phyloP scores from a whole-genome alignment of 257 asterid genomes.

The Cordia subcordata region DNA sequence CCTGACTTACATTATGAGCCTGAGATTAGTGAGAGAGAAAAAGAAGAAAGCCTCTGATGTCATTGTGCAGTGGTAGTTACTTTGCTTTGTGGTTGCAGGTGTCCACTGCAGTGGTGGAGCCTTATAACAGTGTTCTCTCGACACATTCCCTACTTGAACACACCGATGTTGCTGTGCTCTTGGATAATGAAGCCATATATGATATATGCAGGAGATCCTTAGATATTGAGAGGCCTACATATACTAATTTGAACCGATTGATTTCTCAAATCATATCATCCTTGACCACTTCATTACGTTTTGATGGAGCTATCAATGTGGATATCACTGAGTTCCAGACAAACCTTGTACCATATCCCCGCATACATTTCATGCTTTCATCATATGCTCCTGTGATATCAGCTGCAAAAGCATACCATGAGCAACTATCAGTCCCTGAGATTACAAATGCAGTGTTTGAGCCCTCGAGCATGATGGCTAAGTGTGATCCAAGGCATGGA shows the following conservation, averaged over 20 bases:
- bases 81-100: constrained; percentile 40
- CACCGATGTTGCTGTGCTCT: constrained; percentile 75
- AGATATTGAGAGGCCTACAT: constrained; percentile 89
- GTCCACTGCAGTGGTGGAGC: constrained; percentile 95
- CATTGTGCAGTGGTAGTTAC: too few species aligned
- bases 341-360: constrained; percentile 92
- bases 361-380: constrained; percentile 95
- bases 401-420: constrained; percentile 84
- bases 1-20: too few species aligned
- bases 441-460: constrained; percentile 86
- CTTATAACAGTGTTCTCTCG: constrained; percentile 87
- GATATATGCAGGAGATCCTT: constrained; percentile 84
- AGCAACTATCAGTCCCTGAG: constrained; percentile 85
- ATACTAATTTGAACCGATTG: constrained; percentile 76
- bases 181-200: constrained; percentile 91
- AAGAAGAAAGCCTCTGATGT: too few species aligned
- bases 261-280: constrained; percentile 88
- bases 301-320: constrained; percentile 90
- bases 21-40: not conserved
- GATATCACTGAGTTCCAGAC: constrained; percentile 89
- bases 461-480: constrained; percentile 96
- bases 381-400: constrained; percentile 94
- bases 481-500: constrained; percentile 93
- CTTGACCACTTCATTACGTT: constrained; percentile 78
- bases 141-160: constrained; percentile 92